Evolutionary conservation across 2,329 filamentous ascomycete species (phyloP).

Genomic region (Fusarium aywerte): DNA sequence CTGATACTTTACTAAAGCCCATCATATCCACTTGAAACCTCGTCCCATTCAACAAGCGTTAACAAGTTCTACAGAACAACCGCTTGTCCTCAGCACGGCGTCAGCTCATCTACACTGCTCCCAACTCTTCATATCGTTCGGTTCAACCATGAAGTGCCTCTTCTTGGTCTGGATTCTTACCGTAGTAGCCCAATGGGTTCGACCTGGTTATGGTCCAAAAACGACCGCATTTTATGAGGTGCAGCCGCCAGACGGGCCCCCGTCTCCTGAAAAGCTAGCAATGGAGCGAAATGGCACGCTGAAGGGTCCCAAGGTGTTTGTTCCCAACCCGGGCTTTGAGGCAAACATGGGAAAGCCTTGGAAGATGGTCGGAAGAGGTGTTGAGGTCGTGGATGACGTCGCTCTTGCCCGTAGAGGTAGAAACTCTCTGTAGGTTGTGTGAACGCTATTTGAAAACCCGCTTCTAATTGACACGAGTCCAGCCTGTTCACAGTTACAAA

Average conservation of each 20-base stretch:
- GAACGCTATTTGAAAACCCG: accelerated
- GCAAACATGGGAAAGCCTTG: neutral
- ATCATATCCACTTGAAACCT: too few relatives aligned
- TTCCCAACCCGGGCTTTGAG: neutral
- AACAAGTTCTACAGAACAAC: too few relatives aligned
- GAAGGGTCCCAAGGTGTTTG: neutral
- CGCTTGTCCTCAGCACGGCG: too few relatives aligned
- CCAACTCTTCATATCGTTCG: too few relatives aligned
- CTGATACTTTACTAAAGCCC: too few relatives aligned
- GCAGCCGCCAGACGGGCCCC: neutral
- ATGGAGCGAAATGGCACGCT: neutral
- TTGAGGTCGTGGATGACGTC: neutral
- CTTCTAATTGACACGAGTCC: neutral
- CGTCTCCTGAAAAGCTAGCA: neutral
- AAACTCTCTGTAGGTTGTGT: neutral
- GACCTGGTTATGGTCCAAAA: too few relatives aligned
- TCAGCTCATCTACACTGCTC: too few relatives aligned
- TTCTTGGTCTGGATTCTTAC: neutral
- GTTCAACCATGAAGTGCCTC: neutral
- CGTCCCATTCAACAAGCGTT: too few relatives aligned
- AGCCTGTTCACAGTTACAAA: neutral
- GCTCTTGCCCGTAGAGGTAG: neutral
- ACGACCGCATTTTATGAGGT: too few relatives aligned
- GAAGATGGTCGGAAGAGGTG: neutral
- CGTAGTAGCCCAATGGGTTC: too few relatives aligned